Conservation (phyloP, 129 eudicot species). For the Glebionis coronaria region DNA sequence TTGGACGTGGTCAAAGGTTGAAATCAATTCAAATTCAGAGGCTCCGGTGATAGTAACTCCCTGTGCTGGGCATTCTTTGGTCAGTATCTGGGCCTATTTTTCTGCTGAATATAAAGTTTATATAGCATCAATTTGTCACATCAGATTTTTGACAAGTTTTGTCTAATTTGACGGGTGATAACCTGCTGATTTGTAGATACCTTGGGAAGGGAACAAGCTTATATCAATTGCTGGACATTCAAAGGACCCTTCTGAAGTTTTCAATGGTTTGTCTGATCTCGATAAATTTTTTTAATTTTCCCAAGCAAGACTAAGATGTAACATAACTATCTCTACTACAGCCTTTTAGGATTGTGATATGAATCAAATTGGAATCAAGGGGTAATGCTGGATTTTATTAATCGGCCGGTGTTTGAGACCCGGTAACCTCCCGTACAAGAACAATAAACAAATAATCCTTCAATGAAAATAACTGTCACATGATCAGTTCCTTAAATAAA, state of each 20-base stretch:
- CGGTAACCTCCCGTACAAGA: too few relatives aligned
- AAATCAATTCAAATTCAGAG: conserved; percentile 58
- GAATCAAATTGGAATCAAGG: too few relatives aligned
- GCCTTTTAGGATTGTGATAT: too few relatives aligned
- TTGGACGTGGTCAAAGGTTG: conserved; percentile 94
- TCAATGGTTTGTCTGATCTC: conserved; percentile 59
- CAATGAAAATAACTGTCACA: too few relatives aligned
- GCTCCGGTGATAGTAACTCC: conserved; percentile 46
- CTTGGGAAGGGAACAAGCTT: conserved; percentile 97
- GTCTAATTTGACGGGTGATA: conserved; percentile 9
- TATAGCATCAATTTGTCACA: conserved; percentile 9
- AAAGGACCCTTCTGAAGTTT: conserved; percentile 82
- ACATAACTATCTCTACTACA: too few relatives aligned
- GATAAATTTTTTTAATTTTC: neutral
- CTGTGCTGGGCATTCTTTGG: conserved; percentile 98
- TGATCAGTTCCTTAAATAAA: too few relatives aligned
- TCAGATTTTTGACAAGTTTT: neutral
- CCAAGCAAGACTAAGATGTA: too few relatives aligned
- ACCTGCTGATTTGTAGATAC: conserved; percentile 51
- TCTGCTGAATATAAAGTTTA: neutral
- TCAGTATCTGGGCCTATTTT: conserved; percentile 38
- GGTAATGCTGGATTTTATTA: too few relatives aligned
- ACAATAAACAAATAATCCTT: too few relatives aligned
- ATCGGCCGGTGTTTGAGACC: too few relatives aligned
- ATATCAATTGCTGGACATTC: conserved; percentile 93